phyloP scores from a whole-genome alignment of 2,329 filamentous ascomycete genomes.

The Lachnellula willkommii region DNA sequence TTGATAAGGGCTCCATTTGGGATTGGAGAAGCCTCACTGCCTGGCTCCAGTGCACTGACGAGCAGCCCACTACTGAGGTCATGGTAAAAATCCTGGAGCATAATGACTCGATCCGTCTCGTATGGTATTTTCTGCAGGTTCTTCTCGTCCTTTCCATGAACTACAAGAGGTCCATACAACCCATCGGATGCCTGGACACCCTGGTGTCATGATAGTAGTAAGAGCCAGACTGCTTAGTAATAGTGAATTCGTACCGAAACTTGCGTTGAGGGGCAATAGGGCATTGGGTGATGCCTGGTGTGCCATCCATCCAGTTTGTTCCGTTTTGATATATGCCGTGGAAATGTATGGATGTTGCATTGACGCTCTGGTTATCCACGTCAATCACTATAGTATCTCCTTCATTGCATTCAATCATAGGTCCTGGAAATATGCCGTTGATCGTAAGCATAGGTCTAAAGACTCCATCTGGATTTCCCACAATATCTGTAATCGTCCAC shows the following conservation, averaged over 20 bases:
- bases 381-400: conserved; percentile 68
- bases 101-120: conserved; percentile 55
- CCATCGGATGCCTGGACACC: conserved; percentile 63
- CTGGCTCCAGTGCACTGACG: conserved; percentile 35
- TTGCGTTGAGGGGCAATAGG: conserved; percentile 56
- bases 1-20: conserved; percentile 44
- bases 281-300: conserved; percentile 57
- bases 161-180: conserved; percentile 59
- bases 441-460: conserved; percentile 59
- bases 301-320: conserved; percentile 70
- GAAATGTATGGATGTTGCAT: conserved; percentile 64
- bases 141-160: conserved; percentile 54
- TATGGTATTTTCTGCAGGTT: conserved; percentile 47
- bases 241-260: conserved; percentile 64
- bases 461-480: conserved; percentile 56
- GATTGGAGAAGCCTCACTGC: conserved; percentile 38
- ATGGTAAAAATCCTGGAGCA: conserved; percentile 71
- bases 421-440: conserved; percentile 70
- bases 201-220: conserved; percentile 62
- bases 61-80: conserved; percentile 43
- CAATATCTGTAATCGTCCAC: conserved; percentile 55
- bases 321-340: conserved; percentile 75
- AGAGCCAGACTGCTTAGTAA: conserved; percentile 45
- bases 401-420: conserved; percentile 66
- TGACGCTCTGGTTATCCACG: conserved; percentile 60